Evolutionary conservation across 768 basidiomycete genomes (phyloP).

Genomic region (Infundibulicybe gibba): DNA sequence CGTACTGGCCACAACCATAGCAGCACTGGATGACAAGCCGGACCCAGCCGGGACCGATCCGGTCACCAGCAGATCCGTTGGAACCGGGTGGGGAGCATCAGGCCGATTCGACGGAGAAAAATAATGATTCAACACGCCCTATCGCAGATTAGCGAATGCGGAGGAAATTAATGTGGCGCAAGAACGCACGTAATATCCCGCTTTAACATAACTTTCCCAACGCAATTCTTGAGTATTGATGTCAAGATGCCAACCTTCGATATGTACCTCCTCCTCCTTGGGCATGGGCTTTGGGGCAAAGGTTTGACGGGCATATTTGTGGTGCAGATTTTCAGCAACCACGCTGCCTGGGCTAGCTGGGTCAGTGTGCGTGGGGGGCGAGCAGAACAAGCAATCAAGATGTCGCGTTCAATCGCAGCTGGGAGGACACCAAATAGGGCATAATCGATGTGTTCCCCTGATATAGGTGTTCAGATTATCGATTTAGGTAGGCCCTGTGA

Average conservation of each 20-base stretch:
- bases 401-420: slow-evolving; percentile 80
- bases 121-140: slow-evolving; percentile 69
- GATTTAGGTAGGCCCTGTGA: background rate
- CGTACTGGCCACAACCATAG: slow-evolving; percentile 87
- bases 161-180: slow-evolving; percentile 1
- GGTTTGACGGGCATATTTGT: slow-evolving; percentile 52
- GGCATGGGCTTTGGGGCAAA: slow-evolving; percentile 49
- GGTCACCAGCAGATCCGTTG: slow-evolving; percentile 72
- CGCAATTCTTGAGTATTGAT: slow-evolving; percentile 66
- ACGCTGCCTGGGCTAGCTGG: slow-evolving; percentile 45
- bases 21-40: slow-evolving; percentile 84
- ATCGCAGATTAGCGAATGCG: background rate
- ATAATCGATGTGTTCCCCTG: slow-evolving; percentile 85
- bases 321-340: slow-evolving; percentile 56
- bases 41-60: slow-evolving; percentile 86
- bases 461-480: background rate
- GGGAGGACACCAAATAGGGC: slow-evolving; percentile 82
- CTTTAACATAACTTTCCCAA: slow-evolving; percentile 90
- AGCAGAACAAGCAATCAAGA: slow-evolving; percentile 74
- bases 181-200: slow-evolving; percentile 70
- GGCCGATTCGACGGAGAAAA: slow-evolving; percentile 30
- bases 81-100: slow-evolving; percentile 34
- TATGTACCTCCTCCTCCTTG: slow-evolving; percentile 34
- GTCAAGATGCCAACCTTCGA: slow-evolving; percentile 67
- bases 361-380: slow-evolving; percentile 16